Evolutionary conservation across 2,329 filamentous ascomycete genomes (phyloP).

Genomic region (Rutstroemia sp.): DNA sequence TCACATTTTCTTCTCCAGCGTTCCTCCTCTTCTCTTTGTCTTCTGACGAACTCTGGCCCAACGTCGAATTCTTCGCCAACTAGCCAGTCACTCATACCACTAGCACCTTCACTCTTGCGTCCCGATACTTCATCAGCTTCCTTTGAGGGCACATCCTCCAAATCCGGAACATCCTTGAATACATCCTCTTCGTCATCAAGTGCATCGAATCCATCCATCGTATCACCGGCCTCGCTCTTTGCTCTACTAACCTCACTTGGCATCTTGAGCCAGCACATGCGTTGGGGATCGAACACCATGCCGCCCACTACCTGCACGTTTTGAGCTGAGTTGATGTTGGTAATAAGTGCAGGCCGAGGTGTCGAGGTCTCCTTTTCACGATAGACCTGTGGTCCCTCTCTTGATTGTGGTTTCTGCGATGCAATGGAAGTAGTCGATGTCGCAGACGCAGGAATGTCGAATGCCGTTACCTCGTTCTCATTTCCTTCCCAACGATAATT

Average conservation of each 20-base stretch:
- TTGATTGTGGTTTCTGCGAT: slow-evolving; percentile 41
- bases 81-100: slow-evolving; percentile 60
- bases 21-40: slow-evolving; percentile 86
- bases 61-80: slow-evolving; percentile 97
- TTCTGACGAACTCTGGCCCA: slow-evolving; percentile 82
- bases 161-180: slow-evolving; percentile 89
- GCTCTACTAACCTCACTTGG: slow-evolving; percentile 35
- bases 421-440: slow-evolving; percentile 43
- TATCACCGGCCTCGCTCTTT: slow-evolving; percentile 45
- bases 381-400: slow-evolving; percentile 38
- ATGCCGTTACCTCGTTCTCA: slow-evolving; percentile 73
- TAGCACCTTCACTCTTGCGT: slow-evolving; percentile 43
- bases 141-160: slow-evolving; percentile 53
- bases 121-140: slow-evolving; percentile 39
- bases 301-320: slow-evolving; percentile 92
- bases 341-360: slow-evolving; percentile 73
- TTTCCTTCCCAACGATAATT: slow-evolving; percentile 94
- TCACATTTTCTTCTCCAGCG: slow-evolving; percentile 84
- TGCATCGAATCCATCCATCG: slow-evolving; percentile 58
- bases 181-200: slow-evolving; percentile 86
- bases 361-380: slow-evolving; percentile 53
- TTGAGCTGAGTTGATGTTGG: slow-evolving; percentile 76
- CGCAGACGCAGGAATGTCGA: slow-evolving; percentile 57
- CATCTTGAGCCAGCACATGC: slow-evolving; percentile 96
- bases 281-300: slow-evolving; percentile 96